Conservation (phyloP, 1,284 basidiomycete species). For the Malassezia japonica region DNA sequence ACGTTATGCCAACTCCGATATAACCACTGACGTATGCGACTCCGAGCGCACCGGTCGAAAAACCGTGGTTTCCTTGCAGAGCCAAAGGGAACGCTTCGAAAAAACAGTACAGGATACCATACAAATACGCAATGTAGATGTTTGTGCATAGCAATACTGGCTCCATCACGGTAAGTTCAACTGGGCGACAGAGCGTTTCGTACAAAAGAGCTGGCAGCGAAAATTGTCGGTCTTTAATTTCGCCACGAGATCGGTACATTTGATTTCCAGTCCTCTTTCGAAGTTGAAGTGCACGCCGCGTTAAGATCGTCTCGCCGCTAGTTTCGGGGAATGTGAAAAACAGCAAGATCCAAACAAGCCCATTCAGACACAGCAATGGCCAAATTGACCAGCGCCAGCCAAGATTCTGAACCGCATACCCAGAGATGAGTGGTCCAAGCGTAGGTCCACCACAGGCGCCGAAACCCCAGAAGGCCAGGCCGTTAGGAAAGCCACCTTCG, state of each 20-base stretch:
- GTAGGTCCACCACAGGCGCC: constrained; percentile 27
- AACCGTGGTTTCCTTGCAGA: constrained; percentile 18
- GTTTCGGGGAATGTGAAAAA: constrained; percentile 22
- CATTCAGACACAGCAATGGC: constrained; percentile 37
- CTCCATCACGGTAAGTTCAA: constrained; percentile 19
- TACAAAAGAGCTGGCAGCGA: background rate
- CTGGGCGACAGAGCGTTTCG: constrained; percentile 18
- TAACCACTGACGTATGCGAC: constrained; percentile 20
- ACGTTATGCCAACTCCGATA: constrained; percentile 10
- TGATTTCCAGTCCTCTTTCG: constrained; percentile 12
- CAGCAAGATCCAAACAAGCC: constrained; percentile 26
- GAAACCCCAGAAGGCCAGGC: constrained; percentile 12
- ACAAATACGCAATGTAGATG: constrained; percentile 18
- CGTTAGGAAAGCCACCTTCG: constrained; percentile 10
- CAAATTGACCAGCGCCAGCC: constrained; percentile 46
- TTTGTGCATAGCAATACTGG: constrained; percentile 21
- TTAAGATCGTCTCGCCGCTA: constrained; percentile 15
- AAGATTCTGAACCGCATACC: constrained; percentile 31
- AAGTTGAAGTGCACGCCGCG: constrained; percentile 11
- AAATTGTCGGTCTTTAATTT: constrained; percentile 17
- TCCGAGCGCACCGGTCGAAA: constrained; percentile 17
- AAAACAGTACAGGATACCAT: constrained; percentile 16
- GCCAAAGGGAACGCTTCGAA: constrained; percentile 22
- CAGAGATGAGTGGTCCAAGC: constrained; percentile 23
- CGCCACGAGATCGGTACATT: constrained; percentile 7